These are phyloP conservation scores for Vanderwaltozyma verrucispora DNA, from an alignment of 805 yeast species.

Conservation along the genomic window DNA sequence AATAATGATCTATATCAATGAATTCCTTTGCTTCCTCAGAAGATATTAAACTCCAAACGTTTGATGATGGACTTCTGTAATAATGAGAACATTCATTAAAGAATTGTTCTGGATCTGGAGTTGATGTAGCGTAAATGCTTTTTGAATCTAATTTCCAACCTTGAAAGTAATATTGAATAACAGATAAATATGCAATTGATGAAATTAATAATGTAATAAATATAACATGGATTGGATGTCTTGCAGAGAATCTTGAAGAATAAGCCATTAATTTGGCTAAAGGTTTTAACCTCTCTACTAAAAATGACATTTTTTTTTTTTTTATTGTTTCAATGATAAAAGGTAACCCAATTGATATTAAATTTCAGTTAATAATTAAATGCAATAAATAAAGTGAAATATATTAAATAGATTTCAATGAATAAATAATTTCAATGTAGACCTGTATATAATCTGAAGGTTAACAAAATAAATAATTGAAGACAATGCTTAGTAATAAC, in stretches of 20 bases:
- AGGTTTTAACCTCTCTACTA: constrained; percentile 21
- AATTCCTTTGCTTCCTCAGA: constrained; percentile 12
- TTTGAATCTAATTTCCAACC: constrained; percentile 28
- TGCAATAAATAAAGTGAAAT: too few species aligned
- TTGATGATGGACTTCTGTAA: constrained; percentile 11
- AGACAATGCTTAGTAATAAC: too few species aligned
- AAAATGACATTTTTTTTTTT: constrained; percentile 16
- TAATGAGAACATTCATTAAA: constrained; percentile 22
- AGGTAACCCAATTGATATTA: too few species aligned
- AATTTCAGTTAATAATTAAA: too few species aligned
- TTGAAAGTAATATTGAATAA: constrained; percentile 53
- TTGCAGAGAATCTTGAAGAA: constrained; percentile 48
- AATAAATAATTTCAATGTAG: too few species aligned
- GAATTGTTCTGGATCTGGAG: constrained; percentile 12
- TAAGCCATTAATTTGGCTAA: constrained; percentile 36
- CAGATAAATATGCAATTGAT: constrained; percentile 67
- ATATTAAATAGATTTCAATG: too few species aligned
- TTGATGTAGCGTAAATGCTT: constrained; percentile 8
- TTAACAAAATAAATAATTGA: too few species aligned
- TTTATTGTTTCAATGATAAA: too few species aligned
- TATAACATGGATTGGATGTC: constrained; percentile 79
- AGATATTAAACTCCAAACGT: constrained; percentile 15
- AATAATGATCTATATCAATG: constrained; percentile 20
- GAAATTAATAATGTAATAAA: constrained; percentile 63
- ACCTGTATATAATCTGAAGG: too few species aligned